A percentile compares a stretch with the other conserved stretches of the same genome.
These are phyloP conservation scores for Melaleuca alternifolia DNA, from an alignment of 345 rosid genomes.

Conservation along the genomic window DNA sequence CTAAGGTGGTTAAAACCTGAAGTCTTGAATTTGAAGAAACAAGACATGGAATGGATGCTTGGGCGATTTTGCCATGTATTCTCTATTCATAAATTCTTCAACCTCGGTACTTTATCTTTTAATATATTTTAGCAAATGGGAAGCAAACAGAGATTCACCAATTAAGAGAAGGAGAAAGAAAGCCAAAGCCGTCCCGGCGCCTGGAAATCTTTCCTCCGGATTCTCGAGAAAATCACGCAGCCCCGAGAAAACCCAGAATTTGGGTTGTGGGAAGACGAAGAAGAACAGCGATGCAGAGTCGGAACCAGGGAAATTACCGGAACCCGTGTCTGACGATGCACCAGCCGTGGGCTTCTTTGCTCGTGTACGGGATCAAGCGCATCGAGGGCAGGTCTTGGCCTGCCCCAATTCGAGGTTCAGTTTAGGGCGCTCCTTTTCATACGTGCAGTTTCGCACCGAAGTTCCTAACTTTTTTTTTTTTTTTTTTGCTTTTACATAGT, in stretches of 20 bases:
- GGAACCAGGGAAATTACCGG: slow-evolving; percentile 29
- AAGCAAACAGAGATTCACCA: not conserved
- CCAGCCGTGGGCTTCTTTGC: slow-evolving; percentile 93
- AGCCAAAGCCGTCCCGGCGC: not conserved
- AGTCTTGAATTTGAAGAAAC: not conserved
- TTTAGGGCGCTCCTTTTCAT: not conserved
- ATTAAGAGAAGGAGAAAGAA: not conserved
- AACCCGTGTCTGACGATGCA: slow-evolving; percentile 93
- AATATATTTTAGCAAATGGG: not conserved
- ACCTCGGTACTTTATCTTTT: not conserved
- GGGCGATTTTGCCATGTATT: not conserved
- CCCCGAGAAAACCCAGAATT: not conserved
- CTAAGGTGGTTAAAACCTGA: not conserved
- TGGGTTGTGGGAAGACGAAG: not conserved
- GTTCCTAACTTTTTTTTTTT: not conserved
- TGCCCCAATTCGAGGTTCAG: slow-evolving; percentile 67
- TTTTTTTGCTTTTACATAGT: not conserved
- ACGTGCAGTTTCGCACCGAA: not conserved
- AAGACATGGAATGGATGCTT: not conserved
- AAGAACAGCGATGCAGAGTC: slow-evolving; percentile 1
- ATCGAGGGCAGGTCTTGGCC: slow-evolving; percentile 96
- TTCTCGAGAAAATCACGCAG: not conserved
- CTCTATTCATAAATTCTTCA: not conserved
- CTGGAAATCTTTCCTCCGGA: not conserved
- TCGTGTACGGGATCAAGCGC: slow-evolving; percentile 81